Evolutionary conservation across 805 yeast genomes (phyloP), one percentile per base, ranked within the genome.

Genomic region (Ogataea nonfermentans): DNA sequence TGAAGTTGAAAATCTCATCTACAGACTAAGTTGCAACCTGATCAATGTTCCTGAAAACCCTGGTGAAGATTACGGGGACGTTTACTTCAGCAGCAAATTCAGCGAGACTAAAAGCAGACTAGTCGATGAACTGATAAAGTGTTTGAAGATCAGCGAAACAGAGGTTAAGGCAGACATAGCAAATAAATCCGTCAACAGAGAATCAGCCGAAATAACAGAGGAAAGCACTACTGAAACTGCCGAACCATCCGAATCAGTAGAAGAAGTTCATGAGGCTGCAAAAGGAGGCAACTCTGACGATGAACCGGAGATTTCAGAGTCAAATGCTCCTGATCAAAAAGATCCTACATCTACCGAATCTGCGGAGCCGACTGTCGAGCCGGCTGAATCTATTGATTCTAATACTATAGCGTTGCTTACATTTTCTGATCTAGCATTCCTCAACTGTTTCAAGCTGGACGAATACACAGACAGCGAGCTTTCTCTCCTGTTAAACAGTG

Each of bases 41-140:
- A 34, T 46, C 11, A 32, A 16, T n/a, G 33, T 41, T 7, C 37
- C 39, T 3, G 49, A 40, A 3, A 42, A 35, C 25, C 43, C 47
- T 1, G 45, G 40, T 3, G 53, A 48, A n/a, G 62, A 58, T 33
- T 59, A 49, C 35, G 48, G 61, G 1, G 61, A 59, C 41, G 51
- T 57, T n/a, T 61, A 52, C 27, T 40, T 51, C 26, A 41, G 47
- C 17, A 33, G 35, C 2, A 37, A 44, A 15, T 59, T 59, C 32
- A 37, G 37, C 1, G 35, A 25, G 1, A 44, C 45, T 6, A 52
- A 50, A 26, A 8, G 10, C 2, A 39, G 20, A 2, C 32, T 52
- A 12, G 30, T 57, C 9, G 43, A 50, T n/a, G 37, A 33, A 12
- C 29, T 57, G 12, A 29, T 49, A 6, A 17, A 24, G 2, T 22